A percentile compares a stretch with the other conserved stretches of the same genome.
Evolutionary conservation across 805 yeast species (phyloP).

Genomic region (Wickerhamiella kurtzmanii): DNA sequence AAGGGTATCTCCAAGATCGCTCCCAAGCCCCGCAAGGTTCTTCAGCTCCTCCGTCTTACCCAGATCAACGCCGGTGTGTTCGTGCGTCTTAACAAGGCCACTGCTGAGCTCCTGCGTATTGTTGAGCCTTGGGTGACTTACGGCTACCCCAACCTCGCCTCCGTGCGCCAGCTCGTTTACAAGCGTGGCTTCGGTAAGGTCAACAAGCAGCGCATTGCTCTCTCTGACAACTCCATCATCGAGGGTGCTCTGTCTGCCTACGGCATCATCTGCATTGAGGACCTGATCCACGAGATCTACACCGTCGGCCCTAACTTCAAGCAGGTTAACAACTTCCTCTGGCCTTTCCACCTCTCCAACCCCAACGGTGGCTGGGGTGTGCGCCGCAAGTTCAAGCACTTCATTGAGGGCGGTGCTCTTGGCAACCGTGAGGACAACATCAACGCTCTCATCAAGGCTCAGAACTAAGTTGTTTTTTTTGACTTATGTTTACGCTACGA

Average conservation of each 20-base stretch:
- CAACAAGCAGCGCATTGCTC: conserved; percentile 88
- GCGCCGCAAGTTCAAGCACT: conserved; percentile 91
- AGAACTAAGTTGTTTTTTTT: conserved; percentile 56
- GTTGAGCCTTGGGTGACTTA: conserved; percentile 94
- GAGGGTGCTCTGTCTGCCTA: conserved; percentile 82
- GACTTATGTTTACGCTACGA: too few relatives aligned
- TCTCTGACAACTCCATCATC: conserved; percentile 75
- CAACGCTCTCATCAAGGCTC: conserved; percentile 85
- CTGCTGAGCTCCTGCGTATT: conserved; percentile 79
- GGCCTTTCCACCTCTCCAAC: conserved; percentile 96
- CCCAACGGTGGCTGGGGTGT: conserved; percentile 98
- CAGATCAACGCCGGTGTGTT: conserved; percentile 93
- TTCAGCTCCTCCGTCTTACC: conserved; percentile 77
- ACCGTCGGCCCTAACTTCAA: conserved; percentile 97
- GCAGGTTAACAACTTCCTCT: conserved; percentile 95
- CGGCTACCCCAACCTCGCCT: conserved; percentile 92
- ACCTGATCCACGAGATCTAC: conserved; percentile 90
- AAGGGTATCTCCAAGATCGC: conserved; percentile 98
- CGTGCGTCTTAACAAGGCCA: conserved; percentile 91
- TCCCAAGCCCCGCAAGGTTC: conserved; percentile 98
- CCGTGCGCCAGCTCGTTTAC: conserved; percentile 86
- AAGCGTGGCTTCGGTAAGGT: conserved; percentile 97
- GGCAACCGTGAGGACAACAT: conserved; percentile 97
- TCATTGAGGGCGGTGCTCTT: conserved; percentile 95
- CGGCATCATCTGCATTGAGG: conserved; percentile 87